Base-by-base conservation (phyloP, 768 basidiomycete genomes). In the Coprinellus aureogranulatus region DNA sequence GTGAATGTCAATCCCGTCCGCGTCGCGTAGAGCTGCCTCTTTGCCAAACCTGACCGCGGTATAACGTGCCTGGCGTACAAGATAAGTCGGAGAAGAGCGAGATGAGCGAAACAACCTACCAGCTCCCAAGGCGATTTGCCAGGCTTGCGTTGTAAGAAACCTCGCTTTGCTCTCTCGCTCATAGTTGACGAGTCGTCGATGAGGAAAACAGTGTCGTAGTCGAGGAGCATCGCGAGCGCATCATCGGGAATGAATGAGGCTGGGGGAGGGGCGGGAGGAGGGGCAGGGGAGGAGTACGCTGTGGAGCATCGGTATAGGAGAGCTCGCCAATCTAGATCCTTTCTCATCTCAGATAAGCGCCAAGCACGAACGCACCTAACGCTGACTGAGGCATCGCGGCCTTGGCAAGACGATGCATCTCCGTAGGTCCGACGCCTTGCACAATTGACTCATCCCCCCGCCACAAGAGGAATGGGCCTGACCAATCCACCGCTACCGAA, bases 401-500 rank as follows among this genome's bases (percentile, higher is more conserved):
- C 23, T 23, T 45, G 20, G 11, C 20, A 27, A 55, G 41, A 10
- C 54, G 22, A 26, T 55, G 54, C 22, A 16, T 2, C 42, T 46
- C 44, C 8, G 41, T 12, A 31, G 44, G 45, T 45, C 31, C 54
- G 8, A 37, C 25, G 10, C 54, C 31, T 45, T 27, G 26, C 18
- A 47, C 44, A 10, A 45, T 37, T 4, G 41, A 45, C 12, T 55
- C 54, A n/a, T 37, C 31, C 12, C 50, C 50, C 16, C 4, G 8
- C n/a, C 31, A 52, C 31, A 16, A 55, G 45, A 3, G 54, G 54
- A 12, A 55, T 37, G 10, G 54, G 54, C 44, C 54, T 28, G 14
- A 34, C 45, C 11, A 55, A 28, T 2, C 30, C 31, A 14, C 31
- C 41, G 14, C 26, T 23, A 2, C 72, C 71, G 48, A 70, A 70